Conservation (phyloP, 2,329 filamentous ascomycete genomes). For the Colletotrichum melonis region DNA sequence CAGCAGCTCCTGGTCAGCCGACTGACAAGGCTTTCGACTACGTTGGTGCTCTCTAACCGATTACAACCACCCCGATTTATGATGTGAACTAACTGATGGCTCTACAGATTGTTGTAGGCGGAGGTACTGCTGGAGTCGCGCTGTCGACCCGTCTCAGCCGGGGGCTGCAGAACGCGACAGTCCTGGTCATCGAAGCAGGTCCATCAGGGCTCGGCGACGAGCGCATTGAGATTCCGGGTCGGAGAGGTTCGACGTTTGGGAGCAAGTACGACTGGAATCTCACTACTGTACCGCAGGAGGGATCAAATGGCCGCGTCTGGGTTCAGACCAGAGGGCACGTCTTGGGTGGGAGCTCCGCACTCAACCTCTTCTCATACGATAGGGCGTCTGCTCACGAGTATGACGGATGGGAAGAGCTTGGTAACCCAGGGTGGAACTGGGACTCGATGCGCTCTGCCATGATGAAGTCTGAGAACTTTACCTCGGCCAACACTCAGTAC, state of each 20-base stretch:
- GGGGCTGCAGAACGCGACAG: conserved; percentile 36
- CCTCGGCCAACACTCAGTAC: conserved; percentile 33
- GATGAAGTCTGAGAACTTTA: conserved; percentile 43
- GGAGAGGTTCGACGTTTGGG: conserved; percentile 39
- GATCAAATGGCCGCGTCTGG: conserved; percentile 50
- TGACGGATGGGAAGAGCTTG: conserved; percentile 47
- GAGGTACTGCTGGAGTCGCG: conserved; percentile 28
- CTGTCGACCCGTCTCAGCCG: conserved; percentile 37
- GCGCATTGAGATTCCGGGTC: conserved; percentile 42
- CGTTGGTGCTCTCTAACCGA: background rate
- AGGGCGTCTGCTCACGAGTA: conserved; percentile 44
- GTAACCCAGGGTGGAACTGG: conserved; percentile 50
- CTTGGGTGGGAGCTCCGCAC: conserved; percentile 55
- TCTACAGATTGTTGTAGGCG: conserved; percentile 33
- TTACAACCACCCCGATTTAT: background rate
- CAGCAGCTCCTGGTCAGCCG: background rate
- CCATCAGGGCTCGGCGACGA: conserved; percentile 38
- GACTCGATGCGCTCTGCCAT: conserved; percentile 47
- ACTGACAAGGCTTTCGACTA: conserved; percentile 4
- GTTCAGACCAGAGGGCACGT: conserved; percentile 54
- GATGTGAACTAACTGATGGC: background rate
- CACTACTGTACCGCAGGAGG: conserved; percentile 50
- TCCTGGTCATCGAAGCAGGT: conserved; percentile 46
- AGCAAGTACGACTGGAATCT: conserved; percentile 50
- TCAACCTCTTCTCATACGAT: conserved; percentile 55